Base-by-base conservation (phyloP, 2,329 filamentous ascomycete species). In the Botrytis medusae region DNA sequence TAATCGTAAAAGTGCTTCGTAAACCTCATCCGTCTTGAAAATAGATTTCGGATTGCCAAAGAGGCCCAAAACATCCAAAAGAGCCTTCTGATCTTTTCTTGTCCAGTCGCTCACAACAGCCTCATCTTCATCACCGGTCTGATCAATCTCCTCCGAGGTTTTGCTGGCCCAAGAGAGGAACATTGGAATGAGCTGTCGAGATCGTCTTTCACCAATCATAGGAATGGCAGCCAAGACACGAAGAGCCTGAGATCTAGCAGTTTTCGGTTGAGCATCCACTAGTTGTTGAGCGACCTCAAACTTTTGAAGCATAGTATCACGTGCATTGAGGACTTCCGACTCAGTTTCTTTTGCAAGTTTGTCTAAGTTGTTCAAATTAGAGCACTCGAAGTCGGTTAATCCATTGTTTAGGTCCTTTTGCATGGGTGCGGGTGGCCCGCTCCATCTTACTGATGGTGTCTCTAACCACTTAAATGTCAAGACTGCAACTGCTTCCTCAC, bases 1-100 rank as follows among this genome's bases (percentile, higher is more conserved):
- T 34, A 98, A 86, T 46, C 87, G 86, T 29, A 98, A 84, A 37
- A 98, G 85, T 25, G 93, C 90, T 12, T 88, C 83, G 78, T 95
- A 93, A 0, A 97, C 95, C 72, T 93, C 90, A 16, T 89, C 85
- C 46, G 92, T 88, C 79, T 90, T 92, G 82, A 90, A 98, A 6
- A 99, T 84, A 0, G 94, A 94, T 78, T 87, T 92, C 0, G 96
- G 94, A 79, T 99, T 99, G 67, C 87, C 85, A 80, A 98, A 98
- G 75, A 94, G 90, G 0, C 92, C 88, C 79, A 99, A 94, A 9
- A 99, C 86, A 1, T 87, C 87, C 48, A 99, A 86, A 79, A 98
- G 90, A 1, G 91, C 88, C 80, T 97, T 95, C 76, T 95, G 92
- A 80, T 99, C 96, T 74, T 90, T 90, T 73, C 94, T 85, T 34